Evolutionary conservation across 2,329 filamentous ascomycete species (phyloP).

Genomic region (Cryphonectria carpinicola): DNA sequence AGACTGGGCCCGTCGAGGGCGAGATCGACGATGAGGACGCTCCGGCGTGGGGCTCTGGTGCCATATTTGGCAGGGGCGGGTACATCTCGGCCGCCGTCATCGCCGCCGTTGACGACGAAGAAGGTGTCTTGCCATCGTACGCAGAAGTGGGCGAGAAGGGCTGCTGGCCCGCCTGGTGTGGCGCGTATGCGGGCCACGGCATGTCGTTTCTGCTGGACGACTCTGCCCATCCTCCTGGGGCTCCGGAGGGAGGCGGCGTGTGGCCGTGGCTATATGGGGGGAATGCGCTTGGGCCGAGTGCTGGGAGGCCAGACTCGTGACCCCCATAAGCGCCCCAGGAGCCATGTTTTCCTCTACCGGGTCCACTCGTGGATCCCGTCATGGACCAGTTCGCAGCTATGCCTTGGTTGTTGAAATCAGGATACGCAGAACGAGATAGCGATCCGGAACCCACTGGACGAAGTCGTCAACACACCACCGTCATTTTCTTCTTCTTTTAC

Average conservation of each 20-base stretch:
- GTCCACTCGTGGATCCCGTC: constrained; percentile 44
- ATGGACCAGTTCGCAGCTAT: constrained; percentile 49
- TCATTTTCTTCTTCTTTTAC: not conserved
- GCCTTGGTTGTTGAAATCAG: constrained; percentile 45
- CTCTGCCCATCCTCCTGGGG: constrained; percentile 35
- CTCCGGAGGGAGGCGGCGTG: constrained; percentile 41
- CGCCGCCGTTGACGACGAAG: constrained; percentile 34
- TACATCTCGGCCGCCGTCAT: constrained; percentile 49
- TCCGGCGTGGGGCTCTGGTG: constrained; percentile 10
- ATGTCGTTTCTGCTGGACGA: constrained; percentile 48
- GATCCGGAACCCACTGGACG: constrained; percentile 17
- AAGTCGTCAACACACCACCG: not conserved
- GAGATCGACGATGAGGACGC: constrained; percentile 18
- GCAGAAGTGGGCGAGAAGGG: constrained; percentile 44
- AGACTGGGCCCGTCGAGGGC: constrained; percentile 6
- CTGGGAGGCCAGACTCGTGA: constrained; percentile 49
- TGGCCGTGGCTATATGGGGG: constrained; percentile 51
- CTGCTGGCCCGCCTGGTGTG: constrained; percentile 30
- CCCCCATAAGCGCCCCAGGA: constrained; percentile 55
- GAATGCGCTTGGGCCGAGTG: constrained; percentile 49
- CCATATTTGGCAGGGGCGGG: constrained; percentile 35
- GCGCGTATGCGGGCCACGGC: constrained; percentile 40
- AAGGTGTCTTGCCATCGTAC: constrained; percentile 49
- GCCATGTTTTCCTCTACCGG: constrained; percentile 43
- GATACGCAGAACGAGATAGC: constrained; percentile 36